Evolutionary conservation across 768 basidiomycete genomes (phyloP).

Genomic region (Podaxis sp.): DNA sequence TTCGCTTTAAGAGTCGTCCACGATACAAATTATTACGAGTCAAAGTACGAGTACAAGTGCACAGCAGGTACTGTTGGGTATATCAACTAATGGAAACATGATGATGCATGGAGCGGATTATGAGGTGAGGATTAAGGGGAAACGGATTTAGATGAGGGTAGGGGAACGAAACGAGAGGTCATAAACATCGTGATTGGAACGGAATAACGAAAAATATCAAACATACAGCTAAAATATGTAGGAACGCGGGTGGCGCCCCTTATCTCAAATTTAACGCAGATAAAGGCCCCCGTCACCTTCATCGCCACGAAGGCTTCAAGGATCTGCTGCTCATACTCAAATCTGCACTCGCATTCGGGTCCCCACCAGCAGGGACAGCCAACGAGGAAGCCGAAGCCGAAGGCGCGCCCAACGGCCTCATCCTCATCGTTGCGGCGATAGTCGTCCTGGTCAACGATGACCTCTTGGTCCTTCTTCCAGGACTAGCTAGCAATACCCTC

Average conservation of each 20-base stretch:
- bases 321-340: slow-evolving; percentile 42
- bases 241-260: not conserved
- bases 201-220: slow-evolving; percentile 17
- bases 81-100: slow-evolving; percentile 15
- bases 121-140: slow-evolving; percentile 16
- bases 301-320: slow-evolving; percentile 61
- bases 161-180: slow-evolving; percentile 15
- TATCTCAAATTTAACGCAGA: not conserved
- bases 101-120: not conserved
- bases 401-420: slow-evolving; percentile 23
- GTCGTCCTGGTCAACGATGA: slow-evolving; percentile 49
- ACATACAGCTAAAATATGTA: slow-evolving; percentile 8
- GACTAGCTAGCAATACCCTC: slow-evolving; percentile 50
- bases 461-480: slow-evolving; percentile 60
- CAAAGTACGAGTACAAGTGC: slow-evolving; percentile 11
- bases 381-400: slow-evolving; percentile 25
- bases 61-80: slow-evolving; percentile 21
- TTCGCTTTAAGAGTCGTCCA: not conserved
- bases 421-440: slow-evolving; percentile 30
- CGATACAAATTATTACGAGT: not conserved
- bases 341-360: slow-evolving; percentile 50
- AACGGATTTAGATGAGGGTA: slow-evolving; percentile 16
- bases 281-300: slow-evolving; percentile 20
- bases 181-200: slow-evolving; percentile 18
- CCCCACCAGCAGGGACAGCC: slow-evolving; percentile 33